Evolutionary conservation across 108 stramenopile species (phyloP).

Genomic region (Skeletonema costatum): DNA sequence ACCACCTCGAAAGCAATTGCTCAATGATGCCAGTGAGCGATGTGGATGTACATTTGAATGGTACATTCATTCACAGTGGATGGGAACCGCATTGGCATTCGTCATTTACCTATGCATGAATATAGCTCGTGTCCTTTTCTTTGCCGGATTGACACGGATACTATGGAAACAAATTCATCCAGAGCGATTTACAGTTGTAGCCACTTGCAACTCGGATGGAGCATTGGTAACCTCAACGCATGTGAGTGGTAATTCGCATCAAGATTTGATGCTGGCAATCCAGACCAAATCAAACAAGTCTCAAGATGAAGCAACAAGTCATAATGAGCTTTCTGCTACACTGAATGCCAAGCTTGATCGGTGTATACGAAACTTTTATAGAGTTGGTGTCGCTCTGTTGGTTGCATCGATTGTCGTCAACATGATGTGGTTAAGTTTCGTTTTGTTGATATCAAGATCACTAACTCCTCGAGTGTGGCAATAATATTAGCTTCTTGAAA

Average conservation of each 20-base stretch:
- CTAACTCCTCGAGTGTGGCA: conserved; percentile 10
- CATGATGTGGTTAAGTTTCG: conserved; percentile 18
- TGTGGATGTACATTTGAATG: conserved; percentile 57
- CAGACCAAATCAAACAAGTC: conserved; percentile 4
- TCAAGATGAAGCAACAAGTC: conserved; percentile 11
- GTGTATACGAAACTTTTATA: conserved; percentile 26
- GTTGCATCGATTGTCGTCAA: conserved; percentile 12
- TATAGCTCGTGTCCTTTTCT: conserved; percentile 41
- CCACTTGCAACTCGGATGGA: conserved; percentile 43
- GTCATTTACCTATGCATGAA: conserved; percentile 50
- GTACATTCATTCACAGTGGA: conserved; percentile 53
- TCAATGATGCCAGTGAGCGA: conserved; percentile 19
- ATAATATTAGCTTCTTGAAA: neutral
- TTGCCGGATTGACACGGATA: conserved; percentile 43
- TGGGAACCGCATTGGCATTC: conserved; percentile 41
- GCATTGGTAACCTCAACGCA: conserved; percentile 18
- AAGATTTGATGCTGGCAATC: conserved; percentile 35
- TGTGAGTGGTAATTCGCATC: conserved; percentile 12
- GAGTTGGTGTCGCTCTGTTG: conserved; percentile 7
- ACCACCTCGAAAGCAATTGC: conserved; percentile 31
- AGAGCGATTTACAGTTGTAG: conserved; percentile 40
- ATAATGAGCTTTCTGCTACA: conserved; percentile 15
- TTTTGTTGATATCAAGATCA: conserved; percentile 22
- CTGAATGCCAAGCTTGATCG: conserved; percentile 32
- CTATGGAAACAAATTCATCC: conserved; percentile 52